Conservation (phyloP, 805 yeast species). For the Hanseniaspora meyeri region DNA sequence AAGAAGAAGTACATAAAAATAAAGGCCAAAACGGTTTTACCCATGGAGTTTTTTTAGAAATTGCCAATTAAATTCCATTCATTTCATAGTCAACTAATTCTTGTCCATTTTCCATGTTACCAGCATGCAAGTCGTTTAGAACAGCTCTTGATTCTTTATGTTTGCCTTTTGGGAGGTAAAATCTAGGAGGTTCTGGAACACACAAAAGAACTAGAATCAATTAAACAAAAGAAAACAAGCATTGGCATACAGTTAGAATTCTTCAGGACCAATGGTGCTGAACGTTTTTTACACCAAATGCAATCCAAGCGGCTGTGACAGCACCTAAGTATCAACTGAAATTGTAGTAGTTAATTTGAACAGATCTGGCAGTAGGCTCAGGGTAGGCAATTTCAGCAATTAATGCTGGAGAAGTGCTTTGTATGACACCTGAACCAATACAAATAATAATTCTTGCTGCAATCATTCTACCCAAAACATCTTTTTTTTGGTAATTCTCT, state of each 20-base stretch:
- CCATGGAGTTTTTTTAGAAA: constrained; percentile 31
- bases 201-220: constrained; percentile 28
- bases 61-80: constrained; percentile 31
- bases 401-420: constrained; percentile 35
- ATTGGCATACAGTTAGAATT: constrained; percentile 42
- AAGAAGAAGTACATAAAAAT: constrained; percentile 35
- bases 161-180: constrained; percentile 31
- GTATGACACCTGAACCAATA: constrained; percentile 33
- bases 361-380: constrained; percentile 29
- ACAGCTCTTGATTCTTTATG: constrained; percentile 33
- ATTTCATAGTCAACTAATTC: constrained; percentile 30
- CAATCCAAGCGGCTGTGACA: constrained; percentile 38
- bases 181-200: constrained; percentile 45
- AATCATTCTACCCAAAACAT: constrained; percentile 28
- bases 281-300: constrained; percentile 34
- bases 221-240: constrained; percentile 36
- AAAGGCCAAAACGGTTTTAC: constrained; percentile 39
- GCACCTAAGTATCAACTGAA: constrained; percentile 44
- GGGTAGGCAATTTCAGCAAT: constrained; percentile 42
- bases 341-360: constrained; percentile 36
- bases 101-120: constrained; percentile 25
- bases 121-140: constrained; percentile 32
- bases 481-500: constrained; percentile 31
- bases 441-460: constrained; percentile 39
- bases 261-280: constrained; percentile 36